A percentile compares a stretch with the other conserved stretches of the same genome.
Conservation (phyloP, 306 rosid genomes). For the Vigna nakashimae region DNA sequence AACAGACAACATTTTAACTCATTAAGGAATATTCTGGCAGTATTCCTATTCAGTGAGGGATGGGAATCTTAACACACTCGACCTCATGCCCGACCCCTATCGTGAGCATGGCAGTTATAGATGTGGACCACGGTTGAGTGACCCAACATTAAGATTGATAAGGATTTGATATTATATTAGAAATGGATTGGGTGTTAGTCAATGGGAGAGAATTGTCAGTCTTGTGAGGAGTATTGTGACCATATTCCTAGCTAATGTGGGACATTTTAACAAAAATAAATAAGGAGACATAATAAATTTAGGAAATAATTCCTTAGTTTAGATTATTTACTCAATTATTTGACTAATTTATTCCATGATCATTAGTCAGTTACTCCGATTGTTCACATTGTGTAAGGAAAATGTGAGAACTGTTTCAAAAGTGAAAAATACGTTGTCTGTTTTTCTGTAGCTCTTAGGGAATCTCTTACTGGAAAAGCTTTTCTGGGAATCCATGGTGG, state of each 20-base stretch:
- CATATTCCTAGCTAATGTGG: not conserved
- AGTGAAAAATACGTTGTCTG: not conserved
- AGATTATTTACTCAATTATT: not conserved
- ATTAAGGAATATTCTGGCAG: not conserved
- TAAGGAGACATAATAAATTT: not conserved
- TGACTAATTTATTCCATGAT: not conserved
- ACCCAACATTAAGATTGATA: not conserved
- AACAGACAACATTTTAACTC: not conserved
- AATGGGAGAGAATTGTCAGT: no score
- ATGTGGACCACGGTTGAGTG: not conserved
- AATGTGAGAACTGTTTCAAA: not conserved
- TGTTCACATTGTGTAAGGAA: not conserved
- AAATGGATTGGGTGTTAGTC: not conserved
- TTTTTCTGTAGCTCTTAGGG: not conserved
- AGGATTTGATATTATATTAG: not conserved
- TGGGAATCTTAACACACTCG: not conserved
- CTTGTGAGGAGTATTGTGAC: not conserved
- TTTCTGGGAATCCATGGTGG: not conserved
- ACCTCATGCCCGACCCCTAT: not conserved
- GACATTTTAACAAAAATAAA: not conserved
- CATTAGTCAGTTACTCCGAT: not conserved
- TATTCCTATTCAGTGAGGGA: not conserved
- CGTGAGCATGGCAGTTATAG: not conserved
- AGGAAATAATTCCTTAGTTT: not conserved
- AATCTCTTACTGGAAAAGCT: not conserved